Conservation (phyloP, 2,329 filamentous ascomycete species). For the Fusarium redolens region DNA sequence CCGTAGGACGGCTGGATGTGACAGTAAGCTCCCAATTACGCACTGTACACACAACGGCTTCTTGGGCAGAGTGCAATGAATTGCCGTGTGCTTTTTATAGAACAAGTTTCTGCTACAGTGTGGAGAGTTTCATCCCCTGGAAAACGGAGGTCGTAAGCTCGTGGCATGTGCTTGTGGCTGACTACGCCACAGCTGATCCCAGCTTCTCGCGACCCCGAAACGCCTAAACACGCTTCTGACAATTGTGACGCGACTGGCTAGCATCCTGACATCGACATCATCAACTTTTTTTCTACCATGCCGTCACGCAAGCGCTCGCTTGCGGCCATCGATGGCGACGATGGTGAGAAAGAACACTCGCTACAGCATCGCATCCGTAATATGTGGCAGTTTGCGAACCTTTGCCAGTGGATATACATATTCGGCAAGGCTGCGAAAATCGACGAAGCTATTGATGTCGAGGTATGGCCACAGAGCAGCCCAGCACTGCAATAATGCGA, state of each 20-base stretch:
- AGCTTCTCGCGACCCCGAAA: conserved; percentile 38
- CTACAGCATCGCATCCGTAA: conserved; percentile 77
- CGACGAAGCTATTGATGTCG: conserved; percentile 87
- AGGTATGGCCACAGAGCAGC: conserved; percentile 66
- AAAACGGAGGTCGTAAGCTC: conserved; percentile 31
- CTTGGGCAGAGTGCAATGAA: neutral
- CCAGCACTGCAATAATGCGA: neutral
- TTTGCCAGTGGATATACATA: conserved; percentile 92
- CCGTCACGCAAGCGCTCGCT: conserved; percentile 44
- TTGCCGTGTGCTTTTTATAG: conserved; percentile 39
- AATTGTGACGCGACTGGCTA: conserved; percentile 43
- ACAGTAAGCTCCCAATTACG: conserved; percentile 21
- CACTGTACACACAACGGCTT: conserved; percentile 35
- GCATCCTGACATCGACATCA: conserved; percentile 31
- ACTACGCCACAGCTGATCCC: conserved; percentile 36
- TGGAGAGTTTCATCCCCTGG: conserved; percentile 26
- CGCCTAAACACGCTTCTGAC: conserved; percentile 31
- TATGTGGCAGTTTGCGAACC: conserved; percentile 95
- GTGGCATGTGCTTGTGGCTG: conserved; percentile 45
- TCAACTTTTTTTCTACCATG: conserved; percentile 36
- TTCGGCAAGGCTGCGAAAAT: conserved; percentile 93
- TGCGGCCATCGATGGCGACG: conserved; percentile 31
- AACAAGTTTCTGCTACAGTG: conserved; percentile 39
- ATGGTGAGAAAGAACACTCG: conserved; percentile 28
- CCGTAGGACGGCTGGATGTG: conserved; percentile 13